Conservation (phyloP, 495 filamentous ascomycete genomes). For the Aspergillus carlsbadensis region DNA sequence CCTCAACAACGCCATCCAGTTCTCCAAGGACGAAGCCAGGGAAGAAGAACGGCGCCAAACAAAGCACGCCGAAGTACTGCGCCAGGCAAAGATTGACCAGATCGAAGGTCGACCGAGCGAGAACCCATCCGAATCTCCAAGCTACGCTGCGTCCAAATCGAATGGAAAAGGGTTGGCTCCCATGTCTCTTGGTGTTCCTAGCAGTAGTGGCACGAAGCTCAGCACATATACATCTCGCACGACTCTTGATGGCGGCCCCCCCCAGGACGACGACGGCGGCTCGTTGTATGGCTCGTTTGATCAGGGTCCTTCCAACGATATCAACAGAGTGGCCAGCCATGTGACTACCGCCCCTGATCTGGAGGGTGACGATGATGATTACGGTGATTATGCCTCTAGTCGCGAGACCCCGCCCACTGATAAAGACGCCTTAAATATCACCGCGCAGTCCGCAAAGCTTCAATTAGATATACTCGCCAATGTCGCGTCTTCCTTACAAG, state of each 20-base stretch:
- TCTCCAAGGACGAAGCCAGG: constrained; percentile 93
- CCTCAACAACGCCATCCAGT: constrained; percentile 97
- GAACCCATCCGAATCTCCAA: constrained; percentile 31
- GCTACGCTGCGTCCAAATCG: constrained; percentile 27
- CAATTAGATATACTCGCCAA: constrained; percentile 86
- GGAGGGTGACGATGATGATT: constrained; percentile 80
- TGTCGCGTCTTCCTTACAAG: constrained; percentile 77
- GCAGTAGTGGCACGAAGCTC: constrained; percentile 38
- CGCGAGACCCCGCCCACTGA: constrained; percentile 67
- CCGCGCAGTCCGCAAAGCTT: constrained; percentile 88
- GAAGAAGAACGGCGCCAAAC: constrained; percentile 76
- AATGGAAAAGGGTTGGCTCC: constrained; percentile 41
- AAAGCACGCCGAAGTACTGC: constrained; percentile 71
- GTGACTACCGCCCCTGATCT: constrained; percentile 45
- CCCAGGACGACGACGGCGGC: constrained; percentile 59
- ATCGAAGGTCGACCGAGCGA: constrained; percentile 39
- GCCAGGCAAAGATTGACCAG: constrained; percentile 69
- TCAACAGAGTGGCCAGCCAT: constrained; percentile 47
- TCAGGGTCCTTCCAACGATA: constrained; percentile 52
- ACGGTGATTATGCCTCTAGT: constrained; percentile 77
- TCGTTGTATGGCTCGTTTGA: constrained; percentile 58
- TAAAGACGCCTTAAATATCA: constrained; percentile 93
- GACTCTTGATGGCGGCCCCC: constrained; percentile 43
- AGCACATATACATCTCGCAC: constrained; percentile 50
- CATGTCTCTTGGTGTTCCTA: constrained; percentile 33